Evolutionary conservation across 2,329 filamentous ascomycete genomes (phyloP).

Genomic region (Neopestalotiopsis sp.): DNA sequence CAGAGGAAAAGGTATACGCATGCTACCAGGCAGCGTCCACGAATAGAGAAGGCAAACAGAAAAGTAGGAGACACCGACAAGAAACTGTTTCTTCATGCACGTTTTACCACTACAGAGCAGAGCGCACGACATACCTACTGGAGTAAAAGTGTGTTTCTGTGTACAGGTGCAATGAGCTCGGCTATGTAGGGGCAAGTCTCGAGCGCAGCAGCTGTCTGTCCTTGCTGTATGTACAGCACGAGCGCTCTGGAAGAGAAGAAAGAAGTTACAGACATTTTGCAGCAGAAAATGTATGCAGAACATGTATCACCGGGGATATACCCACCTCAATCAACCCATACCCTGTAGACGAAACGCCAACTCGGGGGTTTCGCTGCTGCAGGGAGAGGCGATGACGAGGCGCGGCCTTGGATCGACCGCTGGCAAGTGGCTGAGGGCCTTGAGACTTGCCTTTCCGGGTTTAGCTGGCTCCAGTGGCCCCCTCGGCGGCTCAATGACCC

Average conservation of each 20-base stretch:
- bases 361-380: background rate
- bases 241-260: background rate
- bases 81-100: background rate
- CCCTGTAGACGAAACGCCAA: slow-evolving; percentile 16
- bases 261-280: background rate
- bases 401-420: slow-evolving; percentile 11
- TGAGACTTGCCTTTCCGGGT: slow-evolving; percentile 14
- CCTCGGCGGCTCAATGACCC: background rate
- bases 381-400: slow-evolving; percentile 19
- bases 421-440: slow-evolving; percentile 13
- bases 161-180: background rate
- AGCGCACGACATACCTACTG: slow-evolving; percentile 10
- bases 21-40: background rate
- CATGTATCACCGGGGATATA: background rate
- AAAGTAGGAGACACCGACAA: background rate
- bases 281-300: background rate
- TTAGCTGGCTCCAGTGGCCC: background rate
- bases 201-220: background rate
- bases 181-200: background rate
- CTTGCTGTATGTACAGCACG: background rate
- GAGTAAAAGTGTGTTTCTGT: slow-evolving; percentile 5
- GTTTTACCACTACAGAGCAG: background rate
- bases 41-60: too few species aligned
- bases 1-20: background rate
- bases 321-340: background rate